Percentiles rank a stretch among this genome's conserved stretches.
Evolutionary conservation across 768 basidiomycete species (phyloP).

Genomic region (Tulasnella sp.): DNA sequence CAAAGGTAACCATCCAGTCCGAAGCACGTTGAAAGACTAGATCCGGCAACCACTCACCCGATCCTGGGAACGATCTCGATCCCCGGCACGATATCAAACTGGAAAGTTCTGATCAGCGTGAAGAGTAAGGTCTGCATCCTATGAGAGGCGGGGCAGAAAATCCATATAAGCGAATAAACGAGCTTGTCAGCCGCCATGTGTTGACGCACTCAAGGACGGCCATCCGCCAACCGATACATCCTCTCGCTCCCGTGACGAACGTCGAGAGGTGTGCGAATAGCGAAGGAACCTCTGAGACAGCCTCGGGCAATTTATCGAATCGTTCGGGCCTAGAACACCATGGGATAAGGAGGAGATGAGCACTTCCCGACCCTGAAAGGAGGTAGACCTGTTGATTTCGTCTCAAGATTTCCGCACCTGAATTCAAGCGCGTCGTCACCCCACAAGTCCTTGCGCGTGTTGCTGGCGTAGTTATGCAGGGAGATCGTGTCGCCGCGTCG

Average conservation of each 20-base stretch:
- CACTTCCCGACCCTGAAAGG: too few relatives aligned
- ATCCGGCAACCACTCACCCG: not conserved
- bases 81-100: conserved; percentile 10
- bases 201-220: conserved; percentile 15
- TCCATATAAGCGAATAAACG: too few relatives aligned
- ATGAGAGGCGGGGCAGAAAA: too few relatives aligned
- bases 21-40: too few relatives aligned
- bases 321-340: conserved; percentile 15
- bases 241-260: conserved; percentile 15
- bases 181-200: too few relatives aligned
- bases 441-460: conserved; percentile 16
- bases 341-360: too few relatives aligned
- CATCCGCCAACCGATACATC: conserved; percentile 15
- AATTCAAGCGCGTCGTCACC: conserved; percentile 20
- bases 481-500: conserved; percentile 12
- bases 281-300: conserved; percentile 1
- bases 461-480: conserved; percentile 2
- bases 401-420: too few relatives aligned
- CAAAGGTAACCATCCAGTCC: too few relatives aligned
- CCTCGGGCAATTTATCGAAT: not conserved
- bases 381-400: too few relatives aligned
- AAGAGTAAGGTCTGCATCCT: conserved; percentile 11
- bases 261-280: conserved; percentile 6
- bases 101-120: conserved; percentile 8
- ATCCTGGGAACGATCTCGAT: not conserved